Evolutionary conservation across 345 rosid species (phyloP).

Genomic region (Populus deltoides): DNA sequence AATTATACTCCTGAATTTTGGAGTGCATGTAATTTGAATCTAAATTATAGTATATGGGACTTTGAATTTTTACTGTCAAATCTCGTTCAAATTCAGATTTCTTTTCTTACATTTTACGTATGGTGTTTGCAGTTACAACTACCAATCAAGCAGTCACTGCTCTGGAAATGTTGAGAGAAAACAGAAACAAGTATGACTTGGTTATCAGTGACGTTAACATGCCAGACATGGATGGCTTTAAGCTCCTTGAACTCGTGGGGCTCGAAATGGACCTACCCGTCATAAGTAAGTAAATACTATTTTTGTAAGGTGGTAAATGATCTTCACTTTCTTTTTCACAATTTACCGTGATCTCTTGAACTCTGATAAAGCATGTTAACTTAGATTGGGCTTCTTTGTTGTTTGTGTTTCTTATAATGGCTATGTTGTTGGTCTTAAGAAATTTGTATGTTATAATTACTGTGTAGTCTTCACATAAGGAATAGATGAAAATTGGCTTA

Average conservation of each 20-base stretch:
- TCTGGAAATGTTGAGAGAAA: conserved; percentile 55
- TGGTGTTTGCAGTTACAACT: conserved; percentile 49
- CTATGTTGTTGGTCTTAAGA: background rate
- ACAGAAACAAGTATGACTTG: conserved; percentile 50
- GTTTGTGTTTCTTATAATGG: background rate
- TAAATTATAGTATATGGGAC: conserved; percentile 1
- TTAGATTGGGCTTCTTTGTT: background rate
- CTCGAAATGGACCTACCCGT: conserved; percentile 89
- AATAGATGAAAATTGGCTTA: background rate
- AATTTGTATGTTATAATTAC: background rate
- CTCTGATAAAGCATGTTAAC: background rate
- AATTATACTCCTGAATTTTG: background rate
- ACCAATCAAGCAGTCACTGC: conserved; percentile 56
- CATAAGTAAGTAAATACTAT: conserved; percentile 47
- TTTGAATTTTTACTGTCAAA: background rate
- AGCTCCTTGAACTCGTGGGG: conserved; percentile 79
- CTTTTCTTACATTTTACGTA: conserved; percentile 7
- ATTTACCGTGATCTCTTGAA: background rate
- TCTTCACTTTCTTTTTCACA: conserved; percentile 2
- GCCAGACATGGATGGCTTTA: conserved; percentile 83
- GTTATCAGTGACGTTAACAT: conserved; percentile 78
- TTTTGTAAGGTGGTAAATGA: background rate
- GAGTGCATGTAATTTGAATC: conserved; percentile 6
- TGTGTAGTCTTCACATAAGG: background rate
- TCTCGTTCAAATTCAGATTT: background rate